phyloP scores from a whole-genome alignment of 164 flowering plant genomes.

The Malania oleifera region DNA sequence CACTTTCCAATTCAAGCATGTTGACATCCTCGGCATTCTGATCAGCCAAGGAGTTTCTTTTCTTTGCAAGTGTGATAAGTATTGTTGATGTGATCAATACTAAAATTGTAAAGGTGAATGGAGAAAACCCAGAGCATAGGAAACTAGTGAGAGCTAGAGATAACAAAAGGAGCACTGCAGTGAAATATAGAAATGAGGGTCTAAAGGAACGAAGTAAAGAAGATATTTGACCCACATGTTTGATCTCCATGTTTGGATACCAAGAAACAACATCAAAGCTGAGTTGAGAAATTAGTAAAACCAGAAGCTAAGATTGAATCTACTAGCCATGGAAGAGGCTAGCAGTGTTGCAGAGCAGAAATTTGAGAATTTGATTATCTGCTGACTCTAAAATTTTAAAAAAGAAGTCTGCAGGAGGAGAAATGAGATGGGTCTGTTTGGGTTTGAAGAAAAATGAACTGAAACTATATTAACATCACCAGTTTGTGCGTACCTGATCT shows the following conservation, averaged over 20 bases:
- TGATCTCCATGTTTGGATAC: slow-evolving; percentile 7
- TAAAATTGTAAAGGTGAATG: slow-evolving; percentile 10
- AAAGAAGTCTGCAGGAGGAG: no score
- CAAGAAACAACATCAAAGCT: not conserved
- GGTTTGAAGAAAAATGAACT: no score
- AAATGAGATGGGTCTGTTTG: no score
- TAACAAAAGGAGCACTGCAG: slow-evolving; percentile 7
- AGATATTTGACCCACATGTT: not conserved
- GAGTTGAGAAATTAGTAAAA: no score
- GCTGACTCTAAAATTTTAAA: no score
- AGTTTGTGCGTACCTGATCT: no score
- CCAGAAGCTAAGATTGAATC: no score
- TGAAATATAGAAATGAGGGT: slow-evolving; percentile 6
- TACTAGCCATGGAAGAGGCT: no score
- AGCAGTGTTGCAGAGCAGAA: no score
- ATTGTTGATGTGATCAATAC: slow-evolving; percentile 16
- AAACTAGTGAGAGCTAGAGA: slow-evolving; percentile 5
- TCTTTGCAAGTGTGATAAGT: slow-evolving; percentile 11
- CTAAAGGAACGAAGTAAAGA: slow-evolving; percentile 1
- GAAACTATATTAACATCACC: no score
- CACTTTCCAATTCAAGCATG: slow-evolving; percentile 7
- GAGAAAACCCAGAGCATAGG: slow-evolving; percentile 3
- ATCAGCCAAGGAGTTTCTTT: not conserved
- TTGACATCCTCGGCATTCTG: no score
- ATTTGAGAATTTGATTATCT: no score